Evolutionary conservation across 805 yeast species (phyloP).

Genomic region (Saccharomycopsis vini): DNA sequence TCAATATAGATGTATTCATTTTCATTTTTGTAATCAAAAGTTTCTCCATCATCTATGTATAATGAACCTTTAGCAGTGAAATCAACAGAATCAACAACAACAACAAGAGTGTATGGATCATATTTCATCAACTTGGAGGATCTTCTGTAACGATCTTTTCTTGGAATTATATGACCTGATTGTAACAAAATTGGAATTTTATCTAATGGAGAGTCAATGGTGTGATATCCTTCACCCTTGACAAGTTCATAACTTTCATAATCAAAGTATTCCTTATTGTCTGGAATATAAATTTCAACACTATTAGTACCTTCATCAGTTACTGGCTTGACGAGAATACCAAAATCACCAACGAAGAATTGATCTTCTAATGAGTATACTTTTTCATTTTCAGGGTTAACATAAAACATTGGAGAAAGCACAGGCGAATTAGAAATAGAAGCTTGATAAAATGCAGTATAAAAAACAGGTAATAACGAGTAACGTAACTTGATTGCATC

Average conservation of each 20-base stretch:
- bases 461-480: slow-evolving; percentile 64
- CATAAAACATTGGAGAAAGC: slow-evolving; percentile 58
- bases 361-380: slow-evolving; percentile 67
- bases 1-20: slow-evolving; percentile 42
- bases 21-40: slow-evolving; percentile 41
- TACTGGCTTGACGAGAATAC: slow-evolving; percentile 74
- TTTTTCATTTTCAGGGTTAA: slow-evolving; percentile 36
- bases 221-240: slow-evolving; percentile 33
- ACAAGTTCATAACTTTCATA: slow-evolving; percentile 31
- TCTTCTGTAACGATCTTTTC: slow-evolving; percentile 69
- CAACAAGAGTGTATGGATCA: slow-evolving; percentile 73
- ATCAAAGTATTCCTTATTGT: slow-evolving; percentile 42
- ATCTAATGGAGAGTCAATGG: slow-evolving; percentile 38
- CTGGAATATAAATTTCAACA: slow-evolving; percentile 33
- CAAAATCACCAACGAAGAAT: slow-evolving; percentile 66
- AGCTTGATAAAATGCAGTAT: slow-evolving; percentile 67
- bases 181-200: slow-evolving; percentile 64
- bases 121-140: slow-evolving; percentile 63
- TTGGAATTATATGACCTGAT: slow-evolving; percentile 70
- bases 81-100: slow-evolving; percentile 46
- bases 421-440: slow-evolving; percentile 59
- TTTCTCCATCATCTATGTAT: slow-evolving; percentile 81
- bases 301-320: slow-evolving; percentile 40
- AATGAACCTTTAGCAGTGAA: slow-evolving; percentile 47
- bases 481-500: slow-evolving; percentile 71